Evolutionary conservation across 2,329 filamentous ascomycete species (phyloP).

Genomic region (Neofusicoccum sp.): DNA sequence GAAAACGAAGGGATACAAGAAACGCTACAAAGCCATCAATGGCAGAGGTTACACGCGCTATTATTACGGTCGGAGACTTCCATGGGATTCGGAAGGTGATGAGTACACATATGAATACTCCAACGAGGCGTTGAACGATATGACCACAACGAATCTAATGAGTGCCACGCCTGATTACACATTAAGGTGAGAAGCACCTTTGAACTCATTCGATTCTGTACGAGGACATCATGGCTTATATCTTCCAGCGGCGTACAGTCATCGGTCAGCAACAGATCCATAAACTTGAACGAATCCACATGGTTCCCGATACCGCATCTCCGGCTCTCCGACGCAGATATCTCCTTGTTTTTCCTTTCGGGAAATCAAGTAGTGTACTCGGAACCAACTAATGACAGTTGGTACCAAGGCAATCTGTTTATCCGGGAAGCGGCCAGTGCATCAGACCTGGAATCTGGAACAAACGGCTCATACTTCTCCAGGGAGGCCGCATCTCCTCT

Average conservation of each 20-base stretch:
- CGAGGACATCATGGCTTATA: background rate
- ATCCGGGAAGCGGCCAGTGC: background rate
- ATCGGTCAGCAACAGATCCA: background rate
- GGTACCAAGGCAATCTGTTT: conserved; percentile 24
- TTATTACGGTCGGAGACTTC: background rate
- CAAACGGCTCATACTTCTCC: background rate
- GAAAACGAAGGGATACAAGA: conserved; percentile 9
- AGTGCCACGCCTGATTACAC: background rate
- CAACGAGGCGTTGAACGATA: background rate
- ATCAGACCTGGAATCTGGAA: background rate
- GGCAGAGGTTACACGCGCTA: background rate
- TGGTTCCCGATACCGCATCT: conserved; percentile 30
- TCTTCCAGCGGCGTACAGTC: background rate
- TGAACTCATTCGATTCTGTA: too few relatives aligned
- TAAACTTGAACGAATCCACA: background rate
- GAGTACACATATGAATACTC: background rate
- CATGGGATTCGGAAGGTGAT: background rate
- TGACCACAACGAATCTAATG: background rate
- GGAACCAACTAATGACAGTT: conserved; percentile 29
- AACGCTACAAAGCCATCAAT: background rate
- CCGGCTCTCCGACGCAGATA: conserved; percentile 30
- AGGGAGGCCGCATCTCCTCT: conserved; percentile 17
- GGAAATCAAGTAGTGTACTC: conserved; percentile 28
- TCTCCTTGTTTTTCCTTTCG: conserved; percentile 33
- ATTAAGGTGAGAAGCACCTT: background rate